These are phyloP conservation scores for Chalaropsis thielavioides DNA, from an alignment of 2,329 filamentous ascomycete genomes.

Conservation along the genomic window DNA sequence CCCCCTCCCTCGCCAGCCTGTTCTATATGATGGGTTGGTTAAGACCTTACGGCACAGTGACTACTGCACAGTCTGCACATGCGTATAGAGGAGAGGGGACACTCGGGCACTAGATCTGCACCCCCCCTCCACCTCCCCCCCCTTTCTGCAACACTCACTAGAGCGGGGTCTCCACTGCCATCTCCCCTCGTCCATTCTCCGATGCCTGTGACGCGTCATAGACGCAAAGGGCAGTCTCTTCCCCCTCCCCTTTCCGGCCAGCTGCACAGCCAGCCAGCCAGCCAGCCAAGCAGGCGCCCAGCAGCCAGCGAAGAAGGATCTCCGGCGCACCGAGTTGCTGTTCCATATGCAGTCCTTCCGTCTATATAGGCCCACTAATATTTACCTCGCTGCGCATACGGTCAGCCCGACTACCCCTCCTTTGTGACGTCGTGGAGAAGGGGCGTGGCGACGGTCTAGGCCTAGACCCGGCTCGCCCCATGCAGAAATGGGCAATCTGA, in stretches of 20 bases:
- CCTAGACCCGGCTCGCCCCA: not conserved
- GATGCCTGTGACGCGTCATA: no score
- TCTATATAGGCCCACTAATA: slow-evolving; percentile 10
- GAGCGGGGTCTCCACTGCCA: not conserved
- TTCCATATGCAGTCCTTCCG: slow-evolving; percentile 1
- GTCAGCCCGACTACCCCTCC: slow-evolving; percentile 1
- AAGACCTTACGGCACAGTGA: not conserved
- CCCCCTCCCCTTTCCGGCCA: no score
- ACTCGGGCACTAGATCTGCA: not conserved
- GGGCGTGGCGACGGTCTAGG: not conserved
- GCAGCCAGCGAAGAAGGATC: not conserved
- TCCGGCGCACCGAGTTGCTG: not conserved
- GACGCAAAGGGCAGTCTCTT: no score
- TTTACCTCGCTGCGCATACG: slow-evolving; percentile 1
- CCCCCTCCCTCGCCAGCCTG: not conserved
- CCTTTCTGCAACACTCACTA: not conserved
- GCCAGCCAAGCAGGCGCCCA: not conserved
- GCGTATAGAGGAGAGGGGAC: not conserved
- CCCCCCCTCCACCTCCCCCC: not conserved
- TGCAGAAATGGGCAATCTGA: not conserved
- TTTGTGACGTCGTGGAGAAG: not conserved
- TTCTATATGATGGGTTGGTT: not conserved
- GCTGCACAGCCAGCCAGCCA: not conserved
- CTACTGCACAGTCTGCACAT: not conserved
- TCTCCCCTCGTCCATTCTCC: not conserved